Evolutionary conservation across 805 yeast genomes (phyloP).

Genomic region (Pichia heedii): DNA sequence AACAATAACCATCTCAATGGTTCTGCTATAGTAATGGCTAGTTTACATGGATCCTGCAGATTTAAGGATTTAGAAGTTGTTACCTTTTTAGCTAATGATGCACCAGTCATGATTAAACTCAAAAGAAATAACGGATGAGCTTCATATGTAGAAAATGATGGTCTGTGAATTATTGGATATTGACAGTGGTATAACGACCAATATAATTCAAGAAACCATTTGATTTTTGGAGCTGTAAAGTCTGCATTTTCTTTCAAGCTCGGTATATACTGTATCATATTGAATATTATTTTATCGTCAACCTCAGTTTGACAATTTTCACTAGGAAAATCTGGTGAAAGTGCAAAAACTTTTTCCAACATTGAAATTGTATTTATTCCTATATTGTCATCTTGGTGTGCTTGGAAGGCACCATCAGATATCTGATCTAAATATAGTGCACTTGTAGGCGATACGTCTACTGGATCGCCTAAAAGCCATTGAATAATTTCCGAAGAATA

Average conservation of each 20-base stretch:
- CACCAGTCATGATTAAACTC: constrained; percentile 50
- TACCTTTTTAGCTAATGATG: constrained; percentile 21
- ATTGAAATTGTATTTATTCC: constrained; percentile 15
- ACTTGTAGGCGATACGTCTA: constrained; percentile 7
- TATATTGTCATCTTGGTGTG: constrained; percentile 13
- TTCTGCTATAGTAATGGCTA: constrained; percentile 30
- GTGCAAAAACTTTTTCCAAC: constrained; percentile 17
- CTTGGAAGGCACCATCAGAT: constrained; percentile 13
- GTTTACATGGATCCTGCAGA: constrained; percentile 16
- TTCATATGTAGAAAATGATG: constrained; percentile 40
- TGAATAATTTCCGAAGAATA: constrained; percentile 10
- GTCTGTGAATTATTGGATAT: constrained; percentile 38
- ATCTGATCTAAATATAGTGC: constrained; percentile 7
- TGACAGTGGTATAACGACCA: constrained; percentile 53
- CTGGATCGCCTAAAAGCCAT: constrained; percentile 14
- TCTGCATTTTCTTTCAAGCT: constrained; percentile 13
- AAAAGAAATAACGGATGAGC: constrained; percentile 45
- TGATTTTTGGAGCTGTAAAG: constrained; percentile 13
- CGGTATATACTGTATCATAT: constrained; percentile 16
- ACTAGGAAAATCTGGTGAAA: constrained; percentile 19
- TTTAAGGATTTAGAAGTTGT: constrained; percentile 1
- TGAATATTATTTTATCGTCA: constrained; percentile 11
- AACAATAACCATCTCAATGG: constrained; percentile 39
- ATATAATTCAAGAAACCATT: constrained; percentile 27
- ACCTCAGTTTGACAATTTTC: constrained; percentile 17